Evolutionary conservation across 208 protist genomes (phyloP), one percentile per base, ranked within the genome.

Genomic region (Tritrichomonas musculus): DNA sequence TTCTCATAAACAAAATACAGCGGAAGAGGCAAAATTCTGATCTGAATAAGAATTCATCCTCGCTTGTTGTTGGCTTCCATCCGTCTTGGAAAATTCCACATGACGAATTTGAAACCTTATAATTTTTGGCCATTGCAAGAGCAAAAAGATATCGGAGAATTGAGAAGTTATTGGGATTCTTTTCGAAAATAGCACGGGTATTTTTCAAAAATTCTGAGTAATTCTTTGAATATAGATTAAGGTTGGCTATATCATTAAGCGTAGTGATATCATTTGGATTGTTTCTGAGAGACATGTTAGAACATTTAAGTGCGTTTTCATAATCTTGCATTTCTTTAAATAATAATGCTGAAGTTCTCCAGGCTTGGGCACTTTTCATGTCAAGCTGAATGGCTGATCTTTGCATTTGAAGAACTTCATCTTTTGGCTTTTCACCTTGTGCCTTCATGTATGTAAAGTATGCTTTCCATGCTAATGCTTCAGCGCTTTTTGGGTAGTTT

Each of bases 311-410:
- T 33, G 44, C 25, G n/a, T 57, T 25, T 44, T 25, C 4, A 27
- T 39, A 88, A n/a, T 88, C 77, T 44, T 53, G 33, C 77, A 88
- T 88, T 53, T 88, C 77, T n/a, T 49, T 44, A 88, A 57, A 88
- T 39, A 88, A 88, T 27, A 88, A 20, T 88, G 47, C 77, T n/a
- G 11, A 53, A 39, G 57, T 50, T 88, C 39, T 88, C 77, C 77
- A 88, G 39, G 17, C 47, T 33, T 57, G 14, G 9, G 77, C 77
- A 22, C 17, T 53, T 88, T 88, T 88, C 77, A 88, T 88, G 11
- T n/a, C 41, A 39, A 57, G 41, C 17, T 22, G 33, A 47, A 47
- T 57, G 33, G 77, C 77, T 11, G 33, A 11, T 36, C 39, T 88
- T 0, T 27, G 8, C 77, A 88, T 88, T 8, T 44, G 33, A 8